Percentiles rank a stretch among this genome's conserved stretches.
Conservation (phyloP, 768 basidiomycete genomes). For the Mrakia gelida region DNA sequence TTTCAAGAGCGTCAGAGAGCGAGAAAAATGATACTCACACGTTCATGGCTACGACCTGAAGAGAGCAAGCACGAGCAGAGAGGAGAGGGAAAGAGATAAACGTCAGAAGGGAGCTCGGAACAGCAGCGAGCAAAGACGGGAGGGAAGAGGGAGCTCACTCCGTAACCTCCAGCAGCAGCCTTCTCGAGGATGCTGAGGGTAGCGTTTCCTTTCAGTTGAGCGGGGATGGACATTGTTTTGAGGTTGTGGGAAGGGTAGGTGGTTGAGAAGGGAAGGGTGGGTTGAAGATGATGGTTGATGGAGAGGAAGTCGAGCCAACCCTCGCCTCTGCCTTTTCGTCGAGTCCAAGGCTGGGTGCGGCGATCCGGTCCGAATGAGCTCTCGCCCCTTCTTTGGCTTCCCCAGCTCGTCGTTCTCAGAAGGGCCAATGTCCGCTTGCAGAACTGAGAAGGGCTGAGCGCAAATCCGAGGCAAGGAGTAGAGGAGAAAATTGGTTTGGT, state of each 20-base stretch:
- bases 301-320: not conserved
- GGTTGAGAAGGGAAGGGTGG: not conserved
- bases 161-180: conserved; percentile 42
- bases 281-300: not conserved
- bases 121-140: not conserved
- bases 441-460: too few species aligned
- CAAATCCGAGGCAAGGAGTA: too few species aligned
- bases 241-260: not conserved
- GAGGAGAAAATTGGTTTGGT: too few species aligned
- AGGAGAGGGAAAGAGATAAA: not conserved
- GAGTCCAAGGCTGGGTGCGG: not conserved
- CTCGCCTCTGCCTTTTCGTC: too few species aligned
- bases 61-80: too few species aligned
- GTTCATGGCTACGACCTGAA: conserved; percentile 38
- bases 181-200: conserved; percentile 43
- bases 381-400: not conserved
- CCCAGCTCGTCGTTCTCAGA: too few species aligned
- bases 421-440: too few species aligned
- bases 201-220: conserved; percentile 35
- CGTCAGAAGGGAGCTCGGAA: too few species aligned
- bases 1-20: not conserved
- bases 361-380: not conserved
- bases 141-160: conserved; percentile 10
- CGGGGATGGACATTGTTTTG: conserved; percentile 18
- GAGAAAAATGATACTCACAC: not conserved